Conservation (phyloP, 768 basidiomycete species). For the Naematelia aurantialba region DNA sequence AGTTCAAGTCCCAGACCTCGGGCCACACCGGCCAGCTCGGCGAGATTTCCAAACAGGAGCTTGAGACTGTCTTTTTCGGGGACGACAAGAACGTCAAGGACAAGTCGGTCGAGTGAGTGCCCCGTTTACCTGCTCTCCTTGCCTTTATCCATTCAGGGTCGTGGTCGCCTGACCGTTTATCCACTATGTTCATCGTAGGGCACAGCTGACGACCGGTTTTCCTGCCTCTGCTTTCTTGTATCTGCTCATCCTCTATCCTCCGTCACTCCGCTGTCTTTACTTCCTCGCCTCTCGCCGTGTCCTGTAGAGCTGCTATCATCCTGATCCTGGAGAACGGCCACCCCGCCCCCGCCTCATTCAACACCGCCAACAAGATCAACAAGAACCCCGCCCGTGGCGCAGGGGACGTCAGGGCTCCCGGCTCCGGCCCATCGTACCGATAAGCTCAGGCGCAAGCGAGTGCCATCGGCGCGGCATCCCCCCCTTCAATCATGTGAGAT, state of each 20-base stretch:
- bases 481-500: too few relatives aligned
- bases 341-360: slow-evolving; percentile 28
- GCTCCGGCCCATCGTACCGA: slow-evolving; percentile 24
- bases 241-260: background rate
- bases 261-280: slow-evolving; percentile 3
- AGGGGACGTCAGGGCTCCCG: slow-evolving; percentile 19
- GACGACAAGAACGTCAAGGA: slow-evolving; percentile 43
- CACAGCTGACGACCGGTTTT: too few relatives aligned
- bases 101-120: slow-evolving; percentile 44
- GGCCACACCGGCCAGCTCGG: slow-evolving; percentile 44
- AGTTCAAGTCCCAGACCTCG: slow-evolving; percentile 39
- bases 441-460: too few relatives aligned
- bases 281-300: background rate
- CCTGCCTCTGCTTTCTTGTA: too few relatives aligned
- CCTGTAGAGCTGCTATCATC: slow-evolving; percentile 38
- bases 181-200: too few relatives aligned
- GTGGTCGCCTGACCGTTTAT: too few relatives aligned
- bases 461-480: too few relatives aligned
- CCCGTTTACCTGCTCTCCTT: background rate
- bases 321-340: slow-evolving; percentile 40
- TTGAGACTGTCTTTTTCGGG: slow-evolving; percentile 43
- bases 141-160: too few relatives aligned
- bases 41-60: slow-evolving; percentile 42
- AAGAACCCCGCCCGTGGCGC: slow-evolving; percentile 37
- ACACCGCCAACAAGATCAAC: slow-evolving; percentile 25